These are phyloP conservation scores for Periconia sp. DNA, from an alignment of 2,329 filamentous ascomycete species.

Conservation along the genomic window DNA sequence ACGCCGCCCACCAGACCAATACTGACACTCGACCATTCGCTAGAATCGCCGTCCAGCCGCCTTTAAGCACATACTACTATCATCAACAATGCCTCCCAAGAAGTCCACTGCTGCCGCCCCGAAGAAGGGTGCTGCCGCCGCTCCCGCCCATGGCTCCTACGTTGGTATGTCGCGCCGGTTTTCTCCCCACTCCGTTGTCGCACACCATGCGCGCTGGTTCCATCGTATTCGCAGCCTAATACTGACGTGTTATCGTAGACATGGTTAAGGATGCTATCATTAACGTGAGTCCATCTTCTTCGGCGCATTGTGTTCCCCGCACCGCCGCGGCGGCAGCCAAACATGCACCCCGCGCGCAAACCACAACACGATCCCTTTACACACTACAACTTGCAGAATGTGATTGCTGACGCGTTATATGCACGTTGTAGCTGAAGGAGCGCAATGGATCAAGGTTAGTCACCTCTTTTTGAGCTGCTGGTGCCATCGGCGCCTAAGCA, in stretches of 20 bases:
- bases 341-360: conserved; percentile 37
- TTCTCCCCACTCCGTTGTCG: conserved; percentile 56
- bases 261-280: conserved; percentile 77
- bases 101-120: conserved; percentile 61
- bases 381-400: conserved; percentile 12
- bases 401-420: conserved; percentile 57
- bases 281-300: conserved; percentile 66
- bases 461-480: conserved; percentile 25
- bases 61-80: conserved; percentile 32
- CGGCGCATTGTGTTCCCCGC: conserved; percentile 54
- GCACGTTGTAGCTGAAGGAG: conserved; percentile 67
- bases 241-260: conserved; percentile 63
- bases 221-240: conserved; percentile 59
- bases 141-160: conserved; percentile 68
- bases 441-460: conserved; percentile 73
- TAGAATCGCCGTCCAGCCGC: conserved; percentile 38
- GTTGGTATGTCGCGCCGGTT: conserved; percentile 61
- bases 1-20: conserved; percentile 26
- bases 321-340: conserved; percentile 42
- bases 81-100: conserved; percentile 68
- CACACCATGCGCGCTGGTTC: conserved; percentile 44
- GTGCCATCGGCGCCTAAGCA: conserved; percentile 32
- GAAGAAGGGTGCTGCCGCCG: conserved; percentile 63
- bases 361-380: conserved; percentile 26
- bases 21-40: conserved; percentile 32